Evolutionary conservation across 768 basidiomycete species (phyloP).

Genomic region (Tylopilus plumbeoviolaceoides): DNA sequence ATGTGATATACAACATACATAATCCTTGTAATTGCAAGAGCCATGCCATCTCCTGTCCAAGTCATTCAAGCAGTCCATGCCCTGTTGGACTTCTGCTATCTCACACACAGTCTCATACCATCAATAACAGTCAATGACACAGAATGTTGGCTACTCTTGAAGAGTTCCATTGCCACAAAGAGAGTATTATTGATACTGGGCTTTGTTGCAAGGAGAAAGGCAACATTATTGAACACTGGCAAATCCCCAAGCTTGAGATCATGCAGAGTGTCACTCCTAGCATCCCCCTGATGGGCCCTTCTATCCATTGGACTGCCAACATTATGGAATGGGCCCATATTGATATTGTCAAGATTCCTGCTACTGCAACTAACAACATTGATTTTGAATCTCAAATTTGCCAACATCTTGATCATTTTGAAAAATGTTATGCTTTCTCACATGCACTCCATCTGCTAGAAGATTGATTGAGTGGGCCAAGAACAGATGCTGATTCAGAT

Average conservation of each 20-base stretch:
- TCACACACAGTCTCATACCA: neutral
- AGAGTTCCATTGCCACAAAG: neutral
- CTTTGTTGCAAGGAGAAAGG: conserved; percentile 20
- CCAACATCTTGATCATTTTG: no score
- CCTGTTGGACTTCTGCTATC: neutral
- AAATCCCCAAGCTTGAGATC: conserved; percentile 42
- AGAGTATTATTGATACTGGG: neutral
- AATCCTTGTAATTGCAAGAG: neutral
- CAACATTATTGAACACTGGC: conserved; percentile 30
- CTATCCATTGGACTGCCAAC: conserved; percentile 36
- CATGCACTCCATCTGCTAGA: no score
- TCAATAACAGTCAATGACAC: neutral
- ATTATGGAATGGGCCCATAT: conserved; percentile 35
- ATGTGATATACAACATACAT: neutral
- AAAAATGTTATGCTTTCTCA: no score
- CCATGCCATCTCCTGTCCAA: neutral
- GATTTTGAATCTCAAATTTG: no score
- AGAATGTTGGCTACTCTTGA: neutral
- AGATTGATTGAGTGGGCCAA: no score
- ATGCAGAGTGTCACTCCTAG: conserved; percentile 32
- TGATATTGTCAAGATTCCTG: conserved; percentile 23
- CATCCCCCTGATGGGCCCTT: conserved; percentile 28
- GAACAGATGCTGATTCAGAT: no score
- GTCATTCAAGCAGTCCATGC: neutral
- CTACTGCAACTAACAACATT: no score